Evolutionary conservation across 192 early-diverging fungal species (phyloP).

Genomic region (Coemansia sp.): DNA sequence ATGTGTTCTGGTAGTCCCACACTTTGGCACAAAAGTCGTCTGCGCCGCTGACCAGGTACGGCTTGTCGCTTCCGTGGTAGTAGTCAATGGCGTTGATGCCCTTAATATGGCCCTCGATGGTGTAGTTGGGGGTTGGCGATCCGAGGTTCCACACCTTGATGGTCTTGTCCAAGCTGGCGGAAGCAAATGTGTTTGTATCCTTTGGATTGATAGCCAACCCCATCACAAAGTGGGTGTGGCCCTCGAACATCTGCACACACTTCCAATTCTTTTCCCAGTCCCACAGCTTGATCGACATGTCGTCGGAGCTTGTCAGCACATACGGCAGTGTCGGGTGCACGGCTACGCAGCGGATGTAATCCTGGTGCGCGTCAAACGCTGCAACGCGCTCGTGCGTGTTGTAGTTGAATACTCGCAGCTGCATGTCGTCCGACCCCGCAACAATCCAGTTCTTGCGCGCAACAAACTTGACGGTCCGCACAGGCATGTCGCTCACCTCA

Average conservation of each 20-base stretch:
- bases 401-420: slow-evolving; percentile 98
- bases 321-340: slow-evolving; percentile 96
- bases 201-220: slow-evolving; percentile 98
- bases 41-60: slow-evolving; percentile 92
- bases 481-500: slow-evolving; percentile 92
- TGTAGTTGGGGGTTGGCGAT: slow-evolving; percentile 91
- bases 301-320: slow-evolving; percentile 92
- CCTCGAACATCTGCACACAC: slow-evolving; percentile 94
- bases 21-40: slow-evolving; percentile 95
- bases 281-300: slow-evolving; percentile 97
- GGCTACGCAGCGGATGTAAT: slow-evolving; percentile 95
- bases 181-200: slow-evolving; percentile 98
- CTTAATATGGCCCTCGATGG: slow-evolving; percentile 95
- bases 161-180: slow-evolving; percentile 92
- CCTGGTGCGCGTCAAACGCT: slow-evolving; percentile 93
- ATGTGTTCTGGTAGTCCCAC: slow-evolving; percentile 99
- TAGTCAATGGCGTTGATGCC: slow-evolving; percentile 99
- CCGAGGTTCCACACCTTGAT: slow-evolving; percentile 98
- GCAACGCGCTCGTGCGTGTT: slow-evolving; percentile 98
- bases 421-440: slow-evolving; percentile 96
- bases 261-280: slow-evolving; percentile 99
- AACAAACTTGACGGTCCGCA: slow-evolving; percentile 97
- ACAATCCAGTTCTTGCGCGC: slow-evolving; percentile 96
- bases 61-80: slow-evolving; percentile 97
- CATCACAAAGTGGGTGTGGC: slow-evolving; percentile 98